Conservation (phyloP, 495 filamentous ascomycete species). For the Parachaetomium inaequale region DNA sequence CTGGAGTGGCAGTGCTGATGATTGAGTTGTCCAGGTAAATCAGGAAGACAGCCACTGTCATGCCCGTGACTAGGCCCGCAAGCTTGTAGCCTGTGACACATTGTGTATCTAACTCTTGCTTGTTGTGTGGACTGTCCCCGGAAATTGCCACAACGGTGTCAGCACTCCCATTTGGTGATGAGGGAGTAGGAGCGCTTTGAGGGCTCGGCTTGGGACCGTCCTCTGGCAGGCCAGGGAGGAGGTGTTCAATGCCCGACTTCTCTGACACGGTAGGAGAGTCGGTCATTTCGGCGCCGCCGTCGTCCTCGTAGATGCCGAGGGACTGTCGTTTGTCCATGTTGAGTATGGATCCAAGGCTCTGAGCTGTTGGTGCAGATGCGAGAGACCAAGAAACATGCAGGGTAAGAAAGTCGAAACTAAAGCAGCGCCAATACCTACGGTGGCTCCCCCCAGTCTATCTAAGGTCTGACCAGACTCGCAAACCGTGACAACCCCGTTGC, state of each 20-base stretch:
- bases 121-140: background rate
- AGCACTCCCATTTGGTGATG: background rate
- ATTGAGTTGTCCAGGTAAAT: background rate
- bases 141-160: background rate
- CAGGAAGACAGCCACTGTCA: background rate
- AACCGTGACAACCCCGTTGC: background rate
- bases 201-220: background rate
- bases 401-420: background rate
- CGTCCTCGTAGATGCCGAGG: background rate
- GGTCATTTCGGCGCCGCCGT: background rate
- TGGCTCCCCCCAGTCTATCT: background rate
- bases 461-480: background rate
- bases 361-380: background rate
- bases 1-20: background rate
- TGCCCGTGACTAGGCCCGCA: background rate
- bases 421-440: background rate
- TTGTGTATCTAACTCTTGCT: background rate
- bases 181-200: background rate
- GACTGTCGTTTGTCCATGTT: background rate
- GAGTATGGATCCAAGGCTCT: background rate
- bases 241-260: background rate
- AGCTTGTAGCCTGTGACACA: constrained; percentile 1
- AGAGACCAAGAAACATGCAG: background rate
- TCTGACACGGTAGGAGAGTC: background rate
- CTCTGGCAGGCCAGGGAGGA: background rate